A percentile compares a stretch with the other conserved stretches of the same genome.
Conservation (phyloP, 371 early-diverging fungal genomes). For the Circinella minor region DNA sequence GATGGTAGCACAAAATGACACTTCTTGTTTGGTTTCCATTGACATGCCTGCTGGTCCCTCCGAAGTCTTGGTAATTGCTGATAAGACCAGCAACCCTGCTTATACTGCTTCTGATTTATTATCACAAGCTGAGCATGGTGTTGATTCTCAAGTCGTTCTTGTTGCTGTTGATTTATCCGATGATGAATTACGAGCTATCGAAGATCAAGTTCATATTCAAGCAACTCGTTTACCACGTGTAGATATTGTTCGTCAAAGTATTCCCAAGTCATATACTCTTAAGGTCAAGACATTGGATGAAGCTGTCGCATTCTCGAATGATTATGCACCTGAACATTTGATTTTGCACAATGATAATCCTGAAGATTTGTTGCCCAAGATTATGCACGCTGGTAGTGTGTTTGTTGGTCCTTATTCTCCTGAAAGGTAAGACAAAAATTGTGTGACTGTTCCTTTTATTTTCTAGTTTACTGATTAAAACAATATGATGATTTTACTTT, state of each 20-base stretch:
- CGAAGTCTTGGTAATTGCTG: slow-evolving; percentile 95
- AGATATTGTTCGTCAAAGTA: slow-evolving; percentile 86
- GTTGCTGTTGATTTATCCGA: slow-evolving; percentile 78
- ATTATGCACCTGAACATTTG: slow-evolving; percentile 97
- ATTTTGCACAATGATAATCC: slow-evolving; percentile 90
- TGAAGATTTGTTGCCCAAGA: slow-evolving; percentile 58
- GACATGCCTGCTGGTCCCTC: slow-evolving; percentile 99
- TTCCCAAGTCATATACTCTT: slow-evolving; percentile 84
- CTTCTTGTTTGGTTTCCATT: slow-evolving; percentile 89
- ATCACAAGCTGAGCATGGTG: slow-evolving; percentile 97
- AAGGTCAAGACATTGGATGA: slow-evolving; percentile 71
- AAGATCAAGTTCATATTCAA: slow-evolving; percentile 81
- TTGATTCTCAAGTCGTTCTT: slow-evolving; percentile 95
- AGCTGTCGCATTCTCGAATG: slow-evolving; percentile 90
- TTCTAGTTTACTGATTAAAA: background rate
- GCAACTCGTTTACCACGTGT: slow-evolving; percentile 87
- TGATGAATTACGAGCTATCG: slow-evolving; percentile 72
- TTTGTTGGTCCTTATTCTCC: slow-evolving; percentile 97
- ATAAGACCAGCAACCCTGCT: slow-evolving; percentile 78
- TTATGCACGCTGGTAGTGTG: slow-evolving; percentile 93
- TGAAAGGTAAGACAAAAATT: slow-evolving; percentile 68
- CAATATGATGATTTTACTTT: background rate
- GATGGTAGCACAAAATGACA: slow-evolving; percentile 94
- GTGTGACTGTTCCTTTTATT: background rate
- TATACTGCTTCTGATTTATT: slow-evolving; percentile 96